phyloP scores from a whole-genome alignment of 1,284 basidiomycete species.

The Mrakiaceae sp. region DNA sequence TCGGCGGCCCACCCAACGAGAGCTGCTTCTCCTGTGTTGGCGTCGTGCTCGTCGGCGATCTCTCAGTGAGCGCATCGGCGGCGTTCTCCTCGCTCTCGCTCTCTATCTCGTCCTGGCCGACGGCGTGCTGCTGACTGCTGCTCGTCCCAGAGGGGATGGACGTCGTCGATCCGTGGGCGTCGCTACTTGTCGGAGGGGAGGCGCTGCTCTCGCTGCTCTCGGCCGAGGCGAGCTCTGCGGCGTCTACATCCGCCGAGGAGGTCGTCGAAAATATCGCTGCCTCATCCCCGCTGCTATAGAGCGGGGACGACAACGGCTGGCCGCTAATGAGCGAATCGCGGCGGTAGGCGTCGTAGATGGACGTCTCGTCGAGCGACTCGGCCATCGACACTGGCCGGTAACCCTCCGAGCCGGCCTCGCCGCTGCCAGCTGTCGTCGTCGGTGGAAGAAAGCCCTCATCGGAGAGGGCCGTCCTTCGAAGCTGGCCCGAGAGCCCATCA shows the following conservation, averaged over 20 bases:
- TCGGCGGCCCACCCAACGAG: no score
- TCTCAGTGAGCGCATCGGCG: no score
- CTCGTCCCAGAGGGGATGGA: constrained; percentile 22
- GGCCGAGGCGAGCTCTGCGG: no score
- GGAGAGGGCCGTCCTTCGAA: constrained; percentile 5
- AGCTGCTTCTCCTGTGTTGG: constrained; percentile 28
- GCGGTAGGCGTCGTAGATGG: constrained; percentile 15
- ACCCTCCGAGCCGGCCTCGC: neutral
- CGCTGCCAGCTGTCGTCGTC: neutral
- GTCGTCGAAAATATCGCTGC: constrained; percentile 4
- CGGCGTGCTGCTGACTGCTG: constrained; percentile 8
- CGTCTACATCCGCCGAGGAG: constrained; percentile 7
- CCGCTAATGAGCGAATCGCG: constrained; percentile 19
- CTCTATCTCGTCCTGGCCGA: no score
- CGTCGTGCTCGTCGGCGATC: constrained; percentile 19
- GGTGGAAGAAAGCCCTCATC: neutral
- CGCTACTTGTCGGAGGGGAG: no score
- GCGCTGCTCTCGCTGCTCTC: no score
- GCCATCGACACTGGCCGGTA: constrained; percentile 1
- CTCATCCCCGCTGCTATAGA: no score
- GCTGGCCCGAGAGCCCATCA: constrained; percentile 5
- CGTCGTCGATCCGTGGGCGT: constrained; percentile 11
- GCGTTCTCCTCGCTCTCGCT: no score
- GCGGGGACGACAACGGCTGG: no score
- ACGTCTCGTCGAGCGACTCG: neutral